These are phyloP conservation scores for Phytopythium chamaehyphon DNA, from an alignment of 352 stramenopile species.

Conservation along the genomic window DNA sequence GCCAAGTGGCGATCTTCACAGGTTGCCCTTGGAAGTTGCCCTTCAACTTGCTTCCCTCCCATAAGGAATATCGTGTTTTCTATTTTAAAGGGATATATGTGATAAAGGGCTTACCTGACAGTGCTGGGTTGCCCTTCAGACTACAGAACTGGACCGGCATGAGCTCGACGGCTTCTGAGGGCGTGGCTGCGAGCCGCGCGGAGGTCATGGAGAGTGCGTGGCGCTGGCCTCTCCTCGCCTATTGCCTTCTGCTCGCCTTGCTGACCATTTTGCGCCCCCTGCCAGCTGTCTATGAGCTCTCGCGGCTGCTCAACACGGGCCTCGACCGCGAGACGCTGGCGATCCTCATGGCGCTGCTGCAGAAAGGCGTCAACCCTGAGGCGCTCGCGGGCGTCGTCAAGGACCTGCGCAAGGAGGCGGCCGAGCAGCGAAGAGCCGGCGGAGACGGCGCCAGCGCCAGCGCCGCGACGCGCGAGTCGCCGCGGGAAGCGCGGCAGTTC, in stretches of 20 bases:
- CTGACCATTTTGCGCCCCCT: neutral
- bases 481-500: constrained; percentile 25
- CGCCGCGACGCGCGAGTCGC: constrained; percentile 10
- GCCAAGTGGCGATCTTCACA: too few species aligned
- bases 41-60: too few species aligned
- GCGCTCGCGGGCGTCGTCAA: constrained; percentile 87
- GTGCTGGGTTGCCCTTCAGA: too few species aligned
- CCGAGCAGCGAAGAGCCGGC: neutral
- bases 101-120: too few species aligned
- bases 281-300: constrained; percentile 87
- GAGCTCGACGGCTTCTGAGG: constrained; percentile 3
- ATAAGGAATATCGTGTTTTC: too few species aligned
- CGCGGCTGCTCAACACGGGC: constrained; percentile 86
- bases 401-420: constrained; percentile 79
- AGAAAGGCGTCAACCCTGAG: constrained; percentile 90
- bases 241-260: neutral
- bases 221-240: neutral
- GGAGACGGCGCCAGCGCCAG: constrained; percentile 4
- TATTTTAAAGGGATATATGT: too few species aligned
- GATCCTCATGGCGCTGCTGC: constrained; percentile 84
- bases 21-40: too few species aligned
- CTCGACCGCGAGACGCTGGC: constrained; percentile 86
- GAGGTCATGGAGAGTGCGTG: constrained; percentile 60
- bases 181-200: constrained; percentile 39
- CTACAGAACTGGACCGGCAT: neutral